phyloP scores from a whole-genome alignment of 2,329 filamentous ascomycete species.

The Emmonsiellopsis sp. region DNA sequence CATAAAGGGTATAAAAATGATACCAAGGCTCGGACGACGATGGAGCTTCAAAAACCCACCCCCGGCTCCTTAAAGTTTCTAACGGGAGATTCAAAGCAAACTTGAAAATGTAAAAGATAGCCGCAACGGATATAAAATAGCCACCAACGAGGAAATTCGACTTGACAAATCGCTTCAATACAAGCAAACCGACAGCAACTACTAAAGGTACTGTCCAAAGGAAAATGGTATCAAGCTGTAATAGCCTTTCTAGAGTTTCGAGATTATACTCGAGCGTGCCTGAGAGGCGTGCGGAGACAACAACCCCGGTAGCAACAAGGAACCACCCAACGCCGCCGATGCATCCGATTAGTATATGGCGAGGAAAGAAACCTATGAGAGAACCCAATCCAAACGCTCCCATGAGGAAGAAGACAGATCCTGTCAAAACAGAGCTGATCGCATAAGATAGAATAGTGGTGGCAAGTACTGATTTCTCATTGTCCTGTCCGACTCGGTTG shows the following conservation, averaged over 20 bases:
- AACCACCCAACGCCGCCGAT: slow-evolving; percentile 98
- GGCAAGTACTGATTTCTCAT: slow-evolving; percentile 78
- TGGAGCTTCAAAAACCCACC: slow-evolving; percentile 89
- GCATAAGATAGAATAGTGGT: slow-evolving; percentile 91
- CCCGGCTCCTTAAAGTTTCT: slow-evolving; percentile 56
- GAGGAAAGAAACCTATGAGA: slow-evolving; percentile 91
- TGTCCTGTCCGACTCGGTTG: slow-evolving; percentile 63
- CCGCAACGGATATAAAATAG: slow-evolving; percentile 74
- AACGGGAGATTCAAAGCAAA: slow-evolving; percentile 54
- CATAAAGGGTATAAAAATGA: slow-evolving; percentile 93
- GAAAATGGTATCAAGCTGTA: slow-evolving; percentile 62
- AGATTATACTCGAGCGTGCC: slow-evolving; percentile 76
- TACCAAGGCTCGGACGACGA: slow-evolving; percentile 85
- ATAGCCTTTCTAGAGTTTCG: slow-evolving; percentile 64
- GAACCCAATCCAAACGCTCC: slow-evolving; percentile 81
- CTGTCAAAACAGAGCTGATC: slow-evolving; percentile 82
- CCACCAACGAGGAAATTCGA: slow-evolving; percentile 79
- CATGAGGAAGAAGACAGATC: slow-evolving; percentile 83
- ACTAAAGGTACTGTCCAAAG: slow-evolving; percentile 76
- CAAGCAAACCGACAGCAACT: slow-evolving; percentile 67
- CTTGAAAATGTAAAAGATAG: slow-evolving; percentile 44
- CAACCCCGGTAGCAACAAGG: slow-evolving; percentile 79
- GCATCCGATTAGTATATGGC: slow-evolving; percentile 92
- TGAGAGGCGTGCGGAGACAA: slow-evolving; percentile 82
- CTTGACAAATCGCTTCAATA: slow-evolving; percentile 64